phyloP scores from a whole-genome alignment of 176 grass and related monocot species.

The Avena eriantha region DNA sequence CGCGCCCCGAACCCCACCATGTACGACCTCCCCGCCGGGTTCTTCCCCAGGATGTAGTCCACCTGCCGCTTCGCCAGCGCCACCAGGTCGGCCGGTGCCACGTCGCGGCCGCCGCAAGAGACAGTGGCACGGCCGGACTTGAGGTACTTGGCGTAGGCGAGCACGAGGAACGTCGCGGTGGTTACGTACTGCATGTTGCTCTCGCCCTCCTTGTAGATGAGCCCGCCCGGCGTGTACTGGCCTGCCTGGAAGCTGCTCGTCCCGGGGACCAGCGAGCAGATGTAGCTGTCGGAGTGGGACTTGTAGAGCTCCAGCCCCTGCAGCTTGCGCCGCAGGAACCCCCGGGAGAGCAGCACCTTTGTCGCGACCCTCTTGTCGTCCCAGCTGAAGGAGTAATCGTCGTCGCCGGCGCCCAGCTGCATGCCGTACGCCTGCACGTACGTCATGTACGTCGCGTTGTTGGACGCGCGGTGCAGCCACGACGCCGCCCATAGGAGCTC shows the following conservation, averaged over 20 bases:
- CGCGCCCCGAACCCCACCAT: constrained; percentile 77
- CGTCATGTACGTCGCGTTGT: constrained; percentile 70
- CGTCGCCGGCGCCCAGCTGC: constrained; percentile 67
- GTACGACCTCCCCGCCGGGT: constrained; percentile 75
- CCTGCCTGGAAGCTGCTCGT: constrained; percentile 59
- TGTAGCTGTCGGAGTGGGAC: constrained; percentile 81
- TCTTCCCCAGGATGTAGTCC: constrained; percentile 85
- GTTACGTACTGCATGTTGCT: constrained; percentile 97
- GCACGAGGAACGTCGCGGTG: constrained; percentile 72
- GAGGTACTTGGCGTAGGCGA: constrained; percentile 89
- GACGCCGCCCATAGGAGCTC: constrained; percentile 92
- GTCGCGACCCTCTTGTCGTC: constrained; percentile 78
- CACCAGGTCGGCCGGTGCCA: constrained; percentile 54
- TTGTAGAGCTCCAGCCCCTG: constrained; percentile 71
- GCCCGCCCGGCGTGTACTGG: constrained; percentile 71
- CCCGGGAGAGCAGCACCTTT: constrained; percentile 78
- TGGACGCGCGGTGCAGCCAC: constrained; percentile 84
- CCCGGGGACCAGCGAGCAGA: constrained; percentile 84
- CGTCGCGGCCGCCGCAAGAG: constrained; percentile 45
- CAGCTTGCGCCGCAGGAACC: constrained; percentile 57
- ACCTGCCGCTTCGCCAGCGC: constrained; percentile 74
- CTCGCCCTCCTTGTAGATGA: constrained; percentile 64
- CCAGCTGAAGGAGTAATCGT: constrained; percentile 92
- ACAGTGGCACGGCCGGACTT: constrained; percentile 45
- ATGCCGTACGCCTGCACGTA: constrained; percentile 67